These are phyloP conservation scores for Penicillium lividum DNA, from an alignment of 495 filamentous ascomycete genomes.

Conservation along the genomic window DNA sequence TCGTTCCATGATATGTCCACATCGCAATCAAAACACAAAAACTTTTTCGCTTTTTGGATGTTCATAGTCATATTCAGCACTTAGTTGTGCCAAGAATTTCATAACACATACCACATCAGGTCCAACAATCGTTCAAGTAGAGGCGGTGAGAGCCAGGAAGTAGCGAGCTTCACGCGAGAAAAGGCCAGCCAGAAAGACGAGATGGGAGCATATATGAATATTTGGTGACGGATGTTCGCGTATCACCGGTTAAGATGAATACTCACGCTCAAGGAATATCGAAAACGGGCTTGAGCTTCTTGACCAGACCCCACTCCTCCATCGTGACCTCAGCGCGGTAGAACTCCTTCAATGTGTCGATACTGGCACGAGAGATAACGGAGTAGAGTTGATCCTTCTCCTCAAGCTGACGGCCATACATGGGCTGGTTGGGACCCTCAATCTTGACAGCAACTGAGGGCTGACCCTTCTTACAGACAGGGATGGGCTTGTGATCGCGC, in stretches of 20 bases:
- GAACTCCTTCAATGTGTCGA: constrained; percentile 95
- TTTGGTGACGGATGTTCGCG: not conserved
- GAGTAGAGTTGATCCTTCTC: constrained; percentile 90
- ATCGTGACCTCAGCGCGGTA: constrained; percentile 87
- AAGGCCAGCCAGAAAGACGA: not conserved
- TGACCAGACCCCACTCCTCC: constrained; percentile 90
- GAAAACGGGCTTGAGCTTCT: constrained; percentile 92
- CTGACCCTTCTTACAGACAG: constrained; percentile 89
- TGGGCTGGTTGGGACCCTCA: constrained; percentile 90
- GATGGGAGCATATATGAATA: constrained; percentile 4
- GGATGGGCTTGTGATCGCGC: constrained; percentile 94
- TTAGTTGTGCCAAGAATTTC: constrained; percentile 3
- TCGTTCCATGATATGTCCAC: constrained; percentile 37
- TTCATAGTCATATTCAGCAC: constrained; percentile 19
- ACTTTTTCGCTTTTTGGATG: constrained; percentile 26
- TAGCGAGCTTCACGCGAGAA: constrained; percentile 2
- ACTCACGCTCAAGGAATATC: constrained; percentile 67
- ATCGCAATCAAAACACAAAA: constrained; percentile 25
- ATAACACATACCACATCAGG: constrained; percentile 10
- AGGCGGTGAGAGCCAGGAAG: not conserved
- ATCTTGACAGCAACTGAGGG: constrained; percentile 98
- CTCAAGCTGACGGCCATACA: constrained; percentile 94
- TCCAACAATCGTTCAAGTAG: not conserved
- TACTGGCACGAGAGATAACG: constrained; percentile 79
- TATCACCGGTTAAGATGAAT: not conserved